A percentile compares a stretch with the other conserved stretches of the same genome.
These are phyloP conservation scores for Alopecurus myosuroides DNA, from an alignment of 176 grass and related monocot species.

Conservation along the genomic window DNA sequence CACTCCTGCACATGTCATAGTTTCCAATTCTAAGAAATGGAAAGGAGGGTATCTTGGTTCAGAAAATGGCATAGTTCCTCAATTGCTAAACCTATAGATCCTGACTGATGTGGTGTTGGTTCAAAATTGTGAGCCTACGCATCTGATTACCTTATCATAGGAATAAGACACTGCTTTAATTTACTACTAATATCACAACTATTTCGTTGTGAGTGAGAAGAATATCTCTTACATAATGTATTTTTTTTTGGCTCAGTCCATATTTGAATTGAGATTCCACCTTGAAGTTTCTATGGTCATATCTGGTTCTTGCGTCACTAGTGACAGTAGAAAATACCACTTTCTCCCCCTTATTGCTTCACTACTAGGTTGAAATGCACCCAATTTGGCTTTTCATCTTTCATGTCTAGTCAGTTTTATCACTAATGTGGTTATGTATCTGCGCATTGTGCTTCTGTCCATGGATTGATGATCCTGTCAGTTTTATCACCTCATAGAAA, in stretches of 20 bases:
- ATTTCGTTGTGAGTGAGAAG: neutral
- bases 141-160: neutral
- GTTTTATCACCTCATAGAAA: neutral
- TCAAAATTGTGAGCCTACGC: neutral
- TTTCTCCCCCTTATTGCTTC: neutral
- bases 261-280: neutral
- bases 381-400: neutral
- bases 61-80: neutral
- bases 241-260: neutral
- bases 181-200: neutral
- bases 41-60: neutral
- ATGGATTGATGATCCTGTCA: neutral
- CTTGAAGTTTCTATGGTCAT: neutral
- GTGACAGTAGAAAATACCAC: neutral
- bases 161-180: neutral
- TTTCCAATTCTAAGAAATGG: neutral
- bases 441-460: neutral
- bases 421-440: neutral
- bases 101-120: neutral
- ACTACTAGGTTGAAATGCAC: neutral
- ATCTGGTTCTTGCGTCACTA: neutral
- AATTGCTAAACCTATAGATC: neutral
- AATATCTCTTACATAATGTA: neutral
- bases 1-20: neutral
- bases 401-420: neutral